phyloP scores from a whole-genome alignment of 345 rosid genomes.

The Citrus reticulata region DNA sequence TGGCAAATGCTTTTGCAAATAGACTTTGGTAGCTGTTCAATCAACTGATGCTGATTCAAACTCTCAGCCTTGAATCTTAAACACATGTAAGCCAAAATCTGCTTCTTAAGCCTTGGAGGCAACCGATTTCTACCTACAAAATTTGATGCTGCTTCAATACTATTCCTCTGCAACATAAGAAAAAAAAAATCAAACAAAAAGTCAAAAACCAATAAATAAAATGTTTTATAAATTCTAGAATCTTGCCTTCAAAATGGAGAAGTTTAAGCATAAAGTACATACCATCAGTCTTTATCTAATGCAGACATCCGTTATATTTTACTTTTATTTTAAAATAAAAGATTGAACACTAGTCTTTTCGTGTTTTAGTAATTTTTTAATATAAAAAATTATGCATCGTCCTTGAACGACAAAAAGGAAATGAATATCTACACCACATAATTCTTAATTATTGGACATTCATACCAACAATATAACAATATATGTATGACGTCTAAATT shows the following conservation, averaged over 20 bases:
- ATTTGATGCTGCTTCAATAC: conserved; percentile 76
- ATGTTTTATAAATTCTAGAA: too few species aligned
- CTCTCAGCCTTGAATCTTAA: conserved; percentile 87
- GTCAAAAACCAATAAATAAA: neutral
- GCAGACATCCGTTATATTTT: too few species aligned
- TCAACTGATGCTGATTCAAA: conserved; percentile 74
- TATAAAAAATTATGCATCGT: too few species aligned
- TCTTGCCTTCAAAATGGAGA: neutral
- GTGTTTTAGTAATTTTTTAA: too few species aligned
- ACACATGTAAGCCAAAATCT: conserved; percentile 92
- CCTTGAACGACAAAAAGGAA: too few species aligned
- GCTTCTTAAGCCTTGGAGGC: conserved; percentile 72
- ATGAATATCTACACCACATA: too few species aligned
- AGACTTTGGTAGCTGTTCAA: conserved; percentile 90
- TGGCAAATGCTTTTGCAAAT: conserved; percentile 83
- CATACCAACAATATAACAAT: too few species aligned
- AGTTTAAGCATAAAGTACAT: neutral
- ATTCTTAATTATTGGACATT: too few species aligned
- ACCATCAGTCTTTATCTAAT: too few species aligned
- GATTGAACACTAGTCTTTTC: too few species aligned
- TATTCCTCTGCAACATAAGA: conserved; percentile 62
- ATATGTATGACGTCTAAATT: too few species aligned
- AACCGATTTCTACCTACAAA: conserved; percentile 71
- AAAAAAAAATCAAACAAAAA: neutral
- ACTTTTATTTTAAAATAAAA: too few species aligned